phyloP scores from a whole-genome alignment of 2,329 filamentous ascomycete species.

The Claviceps pusilla region DNA sequence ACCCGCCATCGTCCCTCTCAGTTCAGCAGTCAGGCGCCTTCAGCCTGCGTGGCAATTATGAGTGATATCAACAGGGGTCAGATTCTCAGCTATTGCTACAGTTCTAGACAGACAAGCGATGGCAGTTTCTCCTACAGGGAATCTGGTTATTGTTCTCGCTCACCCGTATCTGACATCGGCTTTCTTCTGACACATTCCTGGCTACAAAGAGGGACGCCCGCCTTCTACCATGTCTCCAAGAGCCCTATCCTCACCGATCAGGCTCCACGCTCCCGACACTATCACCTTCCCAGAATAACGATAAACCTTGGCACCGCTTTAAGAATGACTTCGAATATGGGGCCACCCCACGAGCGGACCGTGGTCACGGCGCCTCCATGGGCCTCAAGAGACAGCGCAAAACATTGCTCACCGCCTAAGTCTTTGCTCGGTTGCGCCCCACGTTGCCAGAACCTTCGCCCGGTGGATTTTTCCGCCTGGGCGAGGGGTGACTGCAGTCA shows the following conservation, averaged over 20 bases:
- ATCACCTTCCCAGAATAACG: too few relatives aligned
- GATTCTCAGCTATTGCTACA: neutral
- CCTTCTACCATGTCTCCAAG: neutral
- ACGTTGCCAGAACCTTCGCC: slow-evolving; percentile 7
- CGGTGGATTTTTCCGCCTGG: slow-evolving; percentile 5
- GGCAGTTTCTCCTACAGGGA: neutral
- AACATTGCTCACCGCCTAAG: slow-evolving; percentile 2
- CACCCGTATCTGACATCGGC: neutral
- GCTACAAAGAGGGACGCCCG: neutral
- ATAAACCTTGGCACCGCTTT: neutral
- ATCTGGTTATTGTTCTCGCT: neutral
- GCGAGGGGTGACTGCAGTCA: slow-evolving; percentile 11
- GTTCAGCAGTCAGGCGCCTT: neutral
- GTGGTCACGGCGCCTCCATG: too few relatives aligned
- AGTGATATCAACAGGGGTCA: neutral
- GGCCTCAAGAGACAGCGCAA: neutral
- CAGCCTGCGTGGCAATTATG: neutral
- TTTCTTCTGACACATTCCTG: neutral
- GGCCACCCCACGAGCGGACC: neutral
- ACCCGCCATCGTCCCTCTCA: neutral
- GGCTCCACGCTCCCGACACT: neutral
- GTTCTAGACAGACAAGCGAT: neutral
- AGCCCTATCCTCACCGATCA: slow-evolving; percentile 3
- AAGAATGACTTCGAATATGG: neutral
- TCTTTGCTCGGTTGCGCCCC: slow-evolving; percentile 5